Conservation (phyloP, 2,329 filamentous ascomycete genomes). For the Hortaea sp. region DNA sequence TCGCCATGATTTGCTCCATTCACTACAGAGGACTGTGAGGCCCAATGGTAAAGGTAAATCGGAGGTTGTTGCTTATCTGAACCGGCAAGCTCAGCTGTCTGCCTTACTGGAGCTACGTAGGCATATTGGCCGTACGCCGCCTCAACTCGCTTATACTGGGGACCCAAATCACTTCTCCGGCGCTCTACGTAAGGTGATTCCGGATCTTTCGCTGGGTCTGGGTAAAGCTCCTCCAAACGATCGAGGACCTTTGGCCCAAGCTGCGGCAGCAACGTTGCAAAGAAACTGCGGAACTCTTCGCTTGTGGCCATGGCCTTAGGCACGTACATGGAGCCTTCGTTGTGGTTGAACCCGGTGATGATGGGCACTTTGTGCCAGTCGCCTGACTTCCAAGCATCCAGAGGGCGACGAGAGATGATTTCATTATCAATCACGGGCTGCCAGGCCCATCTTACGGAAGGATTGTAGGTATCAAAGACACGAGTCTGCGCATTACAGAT, state of each 20-base stretch:
- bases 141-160: slow-evolving; percentile 48
- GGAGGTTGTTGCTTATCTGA: slow-evolving; percentile 15
- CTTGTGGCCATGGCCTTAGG: slow-evolving; percentile 38
- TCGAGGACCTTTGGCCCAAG: slow-evolving; percentile 44
- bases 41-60: slow-evolving; percentile 53
- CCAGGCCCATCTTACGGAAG: slow-evolving; percentile 47
- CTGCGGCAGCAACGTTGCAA: slow-evolving; percentile 50
- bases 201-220: slow-evolving; percentile 41
- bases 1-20: slow-evolving; percentile 27
- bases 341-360: slow-evolving; percentile 60
- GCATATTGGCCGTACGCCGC: slow-evolving; percentile 54
- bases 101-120: slow-evolving; percentile 53
- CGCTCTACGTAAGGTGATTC: slow-evolving; percentile 33
- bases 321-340: slow-evolving; percentile 59
- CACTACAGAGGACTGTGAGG: slow-evolving; percentile 34
- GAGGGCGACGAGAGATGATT: slow-evolving; percentile 48
- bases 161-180: slow-evolving; percentile 33
- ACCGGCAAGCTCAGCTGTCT: slow-evolving; percentile 43
- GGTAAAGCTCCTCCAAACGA: slow-evolving; percentile 51
- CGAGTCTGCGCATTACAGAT: slow-evolving; percentile 32
- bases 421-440: slow-evolving; percentile 58
- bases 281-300: slow-evolving; percentile 50
- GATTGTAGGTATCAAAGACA: slow-evolving; percentile 38
- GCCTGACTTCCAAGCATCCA: slow-evolving; percentile 47
- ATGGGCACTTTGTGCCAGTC: slow-evolving; percentile 50